Percentiles rank a stretch among this genome's conserved stretches.
Conservation (phyloP, 2,329 filamentous ascomycete species). For the Cordyceps javanica region DNA sequence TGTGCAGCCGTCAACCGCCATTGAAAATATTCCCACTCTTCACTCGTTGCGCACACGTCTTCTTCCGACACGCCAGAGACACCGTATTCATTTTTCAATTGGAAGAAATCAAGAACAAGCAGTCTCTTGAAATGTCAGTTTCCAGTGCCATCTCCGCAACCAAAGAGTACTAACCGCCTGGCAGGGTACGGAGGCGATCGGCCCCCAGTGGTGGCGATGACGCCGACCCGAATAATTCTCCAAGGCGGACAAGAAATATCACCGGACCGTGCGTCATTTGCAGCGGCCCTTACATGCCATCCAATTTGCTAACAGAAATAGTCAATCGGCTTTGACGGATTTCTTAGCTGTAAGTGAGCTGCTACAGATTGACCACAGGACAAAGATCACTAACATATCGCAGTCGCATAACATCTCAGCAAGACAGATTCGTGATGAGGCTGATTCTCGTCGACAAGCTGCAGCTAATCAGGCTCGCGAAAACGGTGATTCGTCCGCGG, state of each 20-base stretch:
- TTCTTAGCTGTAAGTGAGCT: slow-evolving; percentile 45
- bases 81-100: neutral
- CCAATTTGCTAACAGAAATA: slow-evolving; percentile 15
- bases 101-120: neutral
- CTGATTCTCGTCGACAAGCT: slow-evolving; percentile 38
- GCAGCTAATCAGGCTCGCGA: slow-evolving; percentile 16
- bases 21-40: neutral
- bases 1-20: neutral
- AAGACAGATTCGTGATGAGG: slow-evolving; percentile 45
- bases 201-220: slow-evolving; percentile 9
- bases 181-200: slow-evolving; percentile 14
- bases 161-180: slow-evolving; percentile 9
- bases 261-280: slow-evolving; percentile 31
- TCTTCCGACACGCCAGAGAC: neutral
- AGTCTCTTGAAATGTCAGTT: slow-evolving; percentile 2
- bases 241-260: slow-evolving; percentile 27
- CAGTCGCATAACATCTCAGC: slow-evolving; percentile 68
- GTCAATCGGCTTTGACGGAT: slow-evolving; percentile 48
- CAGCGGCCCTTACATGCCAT: slow-evolving; percentile 10
- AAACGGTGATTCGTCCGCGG: slow-evolving; percentile 19
- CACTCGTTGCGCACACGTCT: neutral
- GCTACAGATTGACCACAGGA: no score
- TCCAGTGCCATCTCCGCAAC: neutral
- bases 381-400: slow-evolving; percentile 17
- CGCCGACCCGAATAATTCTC: slow-evolving; percentile 11